Base-by-base conservation (phyloP, 352 stramenopile species). In the Salisapilia sapeloensis region DNA sequence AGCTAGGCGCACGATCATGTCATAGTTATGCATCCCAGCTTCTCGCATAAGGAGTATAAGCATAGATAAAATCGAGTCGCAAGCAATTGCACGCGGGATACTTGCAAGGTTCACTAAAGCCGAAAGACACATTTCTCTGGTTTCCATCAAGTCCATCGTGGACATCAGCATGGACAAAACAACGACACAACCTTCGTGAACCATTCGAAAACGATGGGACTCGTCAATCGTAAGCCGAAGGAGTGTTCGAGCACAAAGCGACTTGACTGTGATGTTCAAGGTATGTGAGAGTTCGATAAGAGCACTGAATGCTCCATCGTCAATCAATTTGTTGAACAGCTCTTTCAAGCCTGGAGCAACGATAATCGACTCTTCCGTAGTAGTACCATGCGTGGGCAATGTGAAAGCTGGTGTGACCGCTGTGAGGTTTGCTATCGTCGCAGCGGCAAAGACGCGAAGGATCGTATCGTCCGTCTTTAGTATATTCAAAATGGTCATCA, bases 391-490 rank as follows among this genome's bases (percentile, higher is more conserved):
- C 29, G 56, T 39, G 2, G 52, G 51, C 12, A 55, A 33, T 18
- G 29, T 28, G 12, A 38, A 25, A 2, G n/a, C 23, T 24, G 13
- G 22, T 25, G 18, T 21, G 16, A 39, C 26, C n/a, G 38, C 42
- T 4, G 66, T 74, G 26, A 89, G 50, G 29, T 92, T 92, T 19
- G 78, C 47, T 13, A 92, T 53, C 29, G 77, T 77, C n/a, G 72
- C 67, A 1, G 64, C 51, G 10, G 63, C 53, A 15, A 71, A 83
- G 24, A 83, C 24, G 2, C 67, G 70, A 14, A 86, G 58, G 9
- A 60, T 46, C 1, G 54, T 44, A 25, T 89, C 74, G 24, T 89
- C 74, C 4, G 54, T 55, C 29, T 87, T 87, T 35, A 83, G 46
- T 25, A 79, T 41, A n/a, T 47, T 44, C 1, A 44, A 52, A 33